A percentile compares a stretch with the other conserved stretches of the same genome.
Evolutionary conservation across 306 rosid genomes (phyloP).

Genomic region (Cercis canadensis): DNA sequence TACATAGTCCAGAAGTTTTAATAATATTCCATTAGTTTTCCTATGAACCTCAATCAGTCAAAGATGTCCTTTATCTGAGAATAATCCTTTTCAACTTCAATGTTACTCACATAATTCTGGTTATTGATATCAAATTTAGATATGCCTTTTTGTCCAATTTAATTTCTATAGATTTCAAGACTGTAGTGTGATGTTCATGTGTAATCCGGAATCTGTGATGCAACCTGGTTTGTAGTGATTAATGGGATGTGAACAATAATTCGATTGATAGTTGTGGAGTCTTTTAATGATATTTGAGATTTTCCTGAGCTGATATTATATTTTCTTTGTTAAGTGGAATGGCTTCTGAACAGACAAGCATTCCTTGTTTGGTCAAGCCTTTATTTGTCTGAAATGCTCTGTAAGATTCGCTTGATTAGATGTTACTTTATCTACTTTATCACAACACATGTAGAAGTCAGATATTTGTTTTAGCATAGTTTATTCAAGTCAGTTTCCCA

Average conservation of each 20-base stretch:
- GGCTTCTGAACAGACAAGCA: background rate
- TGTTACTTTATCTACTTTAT: background rate
- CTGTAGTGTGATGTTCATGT: background rate
- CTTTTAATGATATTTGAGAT: conserved; percentile 6
- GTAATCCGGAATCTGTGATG: no score
- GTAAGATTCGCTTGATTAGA: background rate
- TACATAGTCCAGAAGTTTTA: background rate
- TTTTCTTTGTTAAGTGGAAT: background rate
- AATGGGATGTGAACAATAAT: background rate
- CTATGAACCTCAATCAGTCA: background rate
- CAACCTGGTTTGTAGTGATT: background rate
- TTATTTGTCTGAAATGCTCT: background rate
- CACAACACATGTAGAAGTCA: conserved; percentile 4
- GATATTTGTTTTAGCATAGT: conserved; percentile 3
- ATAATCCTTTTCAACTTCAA: background rate
- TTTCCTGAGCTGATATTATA: background rate
- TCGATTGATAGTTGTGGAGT: background rate
- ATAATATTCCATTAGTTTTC: background rate
- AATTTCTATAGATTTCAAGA: background rate
- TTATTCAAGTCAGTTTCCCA: conserved; percentile 17
- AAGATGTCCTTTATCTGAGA: background rate
- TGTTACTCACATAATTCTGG: background rate
- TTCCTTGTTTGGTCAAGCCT: background rate
- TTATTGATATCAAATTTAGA: background rate
- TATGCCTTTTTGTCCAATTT: background rate